Percentiles rank a stretch among this genome's conserved stretches.
Conservation (phyloP, 1,139 yeast species). For the Scheffersomyces lignicola region DNA sequence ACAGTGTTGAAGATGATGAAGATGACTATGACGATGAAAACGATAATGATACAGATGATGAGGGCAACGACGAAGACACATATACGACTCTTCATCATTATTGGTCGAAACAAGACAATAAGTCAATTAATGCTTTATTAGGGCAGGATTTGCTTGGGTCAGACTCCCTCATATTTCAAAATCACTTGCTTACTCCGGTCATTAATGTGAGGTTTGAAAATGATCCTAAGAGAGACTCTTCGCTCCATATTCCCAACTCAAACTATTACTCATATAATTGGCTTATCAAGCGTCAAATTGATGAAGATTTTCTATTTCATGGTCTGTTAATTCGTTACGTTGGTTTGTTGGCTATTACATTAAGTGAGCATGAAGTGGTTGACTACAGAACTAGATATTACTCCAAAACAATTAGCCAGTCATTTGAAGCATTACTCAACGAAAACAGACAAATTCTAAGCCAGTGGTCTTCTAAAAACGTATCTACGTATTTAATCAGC, state of each 20-base stretch:
- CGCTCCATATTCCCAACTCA: slow-evolving; percentile 37
- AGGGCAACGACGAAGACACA: slow-evolving; percentile 23
- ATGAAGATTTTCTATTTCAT: slow-evolving; percentile 32
- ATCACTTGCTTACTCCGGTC: slow-evolving; percentile 31
- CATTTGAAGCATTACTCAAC: slow-evolving; percentile 18
- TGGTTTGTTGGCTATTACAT: slow-evolving; percentile 37
- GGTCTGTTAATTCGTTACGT: slow-evolving; percentile 39
- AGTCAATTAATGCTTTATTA: slow-evolving; percentile 31
- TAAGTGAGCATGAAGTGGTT: slow-evolving; percentile 46
- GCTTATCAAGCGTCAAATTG: slow-evolving; percentile 29
- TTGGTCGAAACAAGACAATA: slow-evolving; percentile 39
- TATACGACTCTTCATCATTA: slow-evolving; percentile 33
- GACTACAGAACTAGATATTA: slow-evolving; percentile 28
- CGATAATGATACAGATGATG: slow-evolving; percentile 16
- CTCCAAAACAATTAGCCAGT: slow-evolving; percentile 18
- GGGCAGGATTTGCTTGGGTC: slow-evolving; percentile 25
- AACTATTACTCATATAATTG: slow-evolving; percentile 37
- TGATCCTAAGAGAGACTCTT: slow-evolving; percentile 28
- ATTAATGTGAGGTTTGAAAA: slow-evolving; percentile 37
- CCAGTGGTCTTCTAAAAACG: slow-evolving; percentile 22
- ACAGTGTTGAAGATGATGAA: slow-evolving; percentile 12
- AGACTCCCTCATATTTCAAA: slow-evolving; percentile 37
- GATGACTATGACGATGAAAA: slow-evolving; percentile 16
- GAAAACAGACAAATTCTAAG: slow-evolving; percentile 14
- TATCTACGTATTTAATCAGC: slow-evolving; percentile 22